Conservation (phyloP, 352 stramenopile genomes). For the Nothophytophthora sp. region DNA sequence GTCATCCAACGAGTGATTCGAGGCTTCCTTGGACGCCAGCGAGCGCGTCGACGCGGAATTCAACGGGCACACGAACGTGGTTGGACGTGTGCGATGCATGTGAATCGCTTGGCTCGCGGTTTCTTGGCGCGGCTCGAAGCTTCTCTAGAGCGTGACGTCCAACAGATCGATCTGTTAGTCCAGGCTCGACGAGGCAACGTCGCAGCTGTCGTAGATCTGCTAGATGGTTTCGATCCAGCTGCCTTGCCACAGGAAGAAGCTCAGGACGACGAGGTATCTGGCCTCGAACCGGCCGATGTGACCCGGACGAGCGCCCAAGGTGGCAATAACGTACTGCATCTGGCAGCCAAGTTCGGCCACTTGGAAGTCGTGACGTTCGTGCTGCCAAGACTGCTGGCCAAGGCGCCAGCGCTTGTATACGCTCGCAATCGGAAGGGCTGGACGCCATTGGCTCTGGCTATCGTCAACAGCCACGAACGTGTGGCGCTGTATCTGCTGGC, state of each 20-base stretch:
- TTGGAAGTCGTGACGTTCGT: slow-evolving; percentile 53
- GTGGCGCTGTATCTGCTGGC: slow-evolving; percentile 59
- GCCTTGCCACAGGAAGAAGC: slow-evolving; percentile 10
- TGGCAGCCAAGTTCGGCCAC: slow-evolving; percentile 51
- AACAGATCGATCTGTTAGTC: slow-evolving; percentile 55
- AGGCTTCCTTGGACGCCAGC: slow-evolving; percentile 42
- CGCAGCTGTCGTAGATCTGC: slow-evolving; percentile 54
- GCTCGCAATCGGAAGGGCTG: slow-evolving; percentile 36
- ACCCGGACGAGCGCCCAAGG: slow-evolving; percentile 22
- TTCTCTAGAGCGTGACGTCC: slow-evolving; percentile 18
- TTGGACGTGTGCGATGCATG: slow-evolving; percentile 35
- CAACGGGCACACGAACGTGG: slow-evolving; percentile 28
- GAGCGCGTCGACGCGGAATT: slow-evolving; percentile 27
- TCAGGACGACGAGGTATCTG: slow-evolving; percentile 7
- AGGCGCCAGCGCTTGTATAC: slow-evolving; percentile 34
- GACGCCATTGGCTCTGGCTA: slow-evolving; percentile 51
- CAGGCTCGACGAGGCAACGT: slow-evolving; percentile 54
- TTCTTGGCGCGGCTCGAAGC: slow-evolving; percentile 44
- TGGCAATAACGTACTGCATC: slow-evolving; percentile 50
- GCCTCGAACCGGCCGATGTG: slow-evolving; percentile 33
- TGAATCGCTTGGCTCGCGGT: slow-evolving; percentile 53
- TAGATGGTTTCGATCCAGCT: slow-evolving; percentile 49
- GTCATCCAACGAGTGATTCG: slow-evolving; percentile 51
- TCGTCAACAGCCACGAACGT: slow-evolving; percentile 46
- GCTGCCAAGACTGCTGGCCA: slow-evolving; percentile 35